A percentile compares a stretch with the other conserved stretches of the same genome.
Conservation (phyloP, 495 filamentous ascomycete genomes). For the Aspergillus avenaceus region DNA sequence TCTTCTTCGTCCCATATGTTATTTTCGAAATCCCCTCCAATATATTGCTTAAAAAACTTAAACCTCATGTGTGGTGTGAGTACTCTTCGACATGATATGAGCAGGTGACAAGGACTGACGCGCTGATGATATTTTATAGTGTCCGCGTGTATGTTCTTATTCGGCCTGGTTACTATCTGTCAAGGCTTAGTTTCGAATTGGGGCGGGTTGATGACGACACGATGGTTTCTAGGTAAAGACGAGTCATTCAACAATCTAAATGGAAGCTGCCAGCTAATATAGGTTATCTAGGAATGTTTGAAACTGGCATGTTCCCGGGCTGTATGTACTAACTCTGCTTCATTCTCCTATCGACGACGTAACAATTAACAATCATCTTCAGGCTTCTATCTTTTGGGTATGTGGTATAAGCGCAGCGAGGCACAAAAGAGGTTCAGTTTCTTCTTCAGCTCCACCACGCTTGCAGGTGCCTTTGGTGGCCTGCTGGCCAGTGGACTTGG, state of each 20-base stretch:
- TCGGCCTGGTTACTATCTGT: slow-evolving; percentile 70
- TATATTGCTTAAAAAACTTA: slow-evolving; percentile 75
- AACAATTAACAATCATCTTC: slow-evolving; percentile 9
- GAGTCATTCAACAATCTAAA: not conserved
- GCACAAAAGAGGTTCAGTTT: slow-evolving; percentile 86
- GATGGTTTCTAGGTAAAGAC: slow-evolving; percentile 64
- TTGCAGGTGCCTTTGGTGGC: slow-evolving; percentile 86
- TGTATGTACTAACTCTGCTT: slow-evolving; percentile 23
- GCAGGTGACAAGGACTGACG: too few relatives aligned
- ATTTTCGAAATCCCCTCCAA: slow-evolving; percentile 87
- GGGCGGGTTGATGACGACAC: slow-evolving; percentile 70
- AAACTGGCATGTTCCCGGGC: slow-evolving; percentile 86
- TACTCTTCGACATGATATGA: slow-evolving; percentile 2
- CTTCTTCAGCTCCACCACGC: slow-evolving; percentile 79
- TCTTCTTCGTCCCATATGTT: slow-evolving; percentile 95
- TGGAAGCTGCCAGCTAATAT: not conserved
- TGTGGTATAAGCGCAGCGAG: slow-evolving; percentile 87
- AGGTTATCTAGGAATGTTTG: slow-evolving; percentile 63
- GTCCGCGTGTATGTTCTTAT: slow-evolving; percentile 74
- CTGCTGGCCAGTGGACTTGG: slow-evolving; percentile 79
- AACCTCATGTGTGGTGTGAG: slow-evolving; percentile 73
- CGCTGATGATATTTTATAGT: slow-evolving; percentile 30
- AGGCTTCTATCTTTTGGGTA: slow-evolving; percentile 77
- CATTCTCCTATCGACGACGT: not conserved
- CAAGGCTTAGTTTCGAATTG: slow-evolving; percentile 81